Base-by-base conservation (phyloP, 192 early-diverging fungal species). In the Powellomyces hirtus region DNA sequence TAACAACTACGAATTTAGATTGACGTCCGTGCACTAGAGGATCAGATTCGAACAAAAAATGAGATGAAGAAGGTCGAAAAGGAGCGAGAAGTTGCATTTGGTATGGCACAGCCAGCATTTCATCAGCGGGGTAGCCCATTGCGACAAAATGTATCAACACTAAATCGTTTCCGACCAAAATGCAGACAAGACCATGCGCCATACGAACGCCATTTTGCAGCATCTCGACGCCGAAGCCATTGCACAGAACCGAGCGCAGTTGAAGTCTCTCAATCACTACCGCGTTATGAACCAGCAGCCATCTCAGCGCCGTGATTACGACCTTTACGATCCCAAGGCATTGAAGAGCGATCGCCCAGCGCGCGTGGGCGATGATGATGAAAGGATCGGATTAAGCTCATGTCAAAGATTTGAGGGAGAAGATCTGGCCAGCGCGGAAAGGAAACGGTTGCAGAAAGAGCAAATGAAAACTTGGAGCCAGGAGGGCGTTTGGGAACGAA, bases 391-490 rank as follows among this genome's bases (percentile, higher is more conserved):
- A 5, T 63, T 78, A 1, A 70, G 65, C 51, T 76, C 79, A 26
- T 44, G 76, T 53, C 83, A 86, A 65, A 60, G 64, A 31, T 86
- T 86, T 66, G 79, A 85, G 51, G 84, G 84, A 11, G 84, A 86
- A 70, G 84, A 86, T 65, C 63, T 86, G 26, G 77, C 51, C 4
- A 55, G 42, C 22, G 16, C n/a, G 2, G 50, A 64, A 37, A 52
- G 84, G 24, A 34, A 61, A 22, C 20, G 37, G 24, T 33, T 70
- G 55, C 83, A 86, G 59, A 80, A 77, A 67, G 63, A 77, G 64
- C 84, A 86, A 58, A 84, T 81, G 73, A 65, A 74, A 26, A 67
- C 72, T 24, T 86, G 84, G 84, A 66, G 76, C 0, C 18, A 78
- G 56, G 40, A 82, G 61, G 57, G 79, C 50, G 46, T 75, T 37